Evolutionary conservation across 2,329 filamentous ascomycete species (phyloP), one percentile per base, ranked within the genome.

Genomic region (Aspergillus luchuensis): DNA sequence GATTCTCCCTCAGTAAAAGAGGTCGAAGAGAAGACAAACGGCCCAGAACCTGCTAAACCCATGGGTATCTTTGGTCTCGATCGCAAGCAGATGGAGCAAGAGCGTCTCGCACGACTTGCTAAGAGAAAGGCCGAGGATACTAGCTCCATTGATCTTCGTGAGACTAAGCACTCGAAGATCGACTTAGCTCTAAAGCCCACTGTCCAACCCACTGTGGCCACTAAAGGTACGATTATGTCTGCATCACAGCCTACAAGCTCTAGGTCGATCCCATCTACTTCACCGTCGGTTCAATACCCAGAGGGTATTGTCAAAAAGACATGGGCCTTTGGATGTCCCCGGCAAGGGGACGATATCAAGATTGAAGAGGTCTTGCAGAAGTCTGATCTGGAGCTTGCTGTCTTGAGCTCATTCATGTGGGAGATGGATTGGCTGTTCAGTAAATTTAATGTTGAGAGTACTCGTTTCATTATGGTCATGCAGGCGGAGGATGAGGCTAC

Each of bases 331-430:
- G 87, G 89, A 2, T 86, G 85, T 64, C 79, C 83, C 1, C 82
- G 90, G 38, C 80, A 74, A 0, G 80, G 80, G 4, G 84, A 92
- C 63, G 91, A 96, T 63, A 91, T 98, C 71, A 95, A 88, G 62
- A 87, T 98, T 43, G 91, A 96, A 69, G 92, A 97, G 73, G 85
- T 97, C 0, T 76, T 97, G 1, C 90, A 96, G 72, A 88, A 86
- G 62, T 78, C 85, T 1, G 83, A 88, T 11, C 80, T 98, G 8
- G 81, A 90, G 54, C 85, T 92, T 41, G 93, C 91, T 1, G 85
- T 98, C 0, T 78, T 98, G 5, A 96, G 92, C 67, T 91, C 94
- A 0, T 98, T 90, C 67, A 87, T 94, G 72, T 95, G 91, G 87
- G 89, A 98, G 64, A 85, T 89, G 13, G 84, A 89, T 28, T 97